Conservation (phyloP, 345 rosid species). For the Eutrema yunnanense region DNA sequence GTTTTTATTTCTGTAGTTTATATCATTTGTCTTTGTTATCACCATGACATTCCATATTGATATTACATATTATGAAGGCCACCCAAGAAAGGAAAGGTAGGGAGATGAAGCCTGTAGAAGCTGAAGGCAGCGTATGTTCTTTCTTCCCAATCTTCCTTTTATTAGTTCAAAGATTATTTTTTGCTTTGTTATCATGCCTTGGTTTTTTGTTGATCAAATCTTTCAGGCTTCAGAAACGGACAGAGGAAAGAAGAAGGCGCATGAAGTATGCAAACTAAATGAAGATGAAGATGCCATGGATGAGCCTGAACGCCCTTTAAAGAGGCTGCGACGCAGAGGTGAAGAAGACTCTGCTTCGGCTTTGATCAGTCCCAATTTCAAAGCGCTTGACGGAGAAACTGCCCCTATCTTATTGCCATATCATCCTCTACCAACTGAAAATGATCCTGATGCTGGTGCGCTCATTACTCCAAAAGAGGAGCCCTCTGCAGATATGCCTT, state of each 20-base stretch:
- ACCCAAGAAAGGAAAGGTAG: constrained; percentile 2
- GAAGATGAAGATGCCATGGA: constrained; percentile 19
- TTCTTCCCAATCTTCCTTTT: not conserved
- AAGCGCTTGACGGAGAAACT: constrained; percentile 19
- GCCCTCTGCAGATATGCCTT: constrained; percentile 12
- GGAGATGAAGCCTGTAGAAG: constrained; percentile 7
- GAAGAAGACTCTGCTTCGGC: constrained; percentile 40
- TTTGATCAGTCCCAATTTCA: constrained; percentile 17
- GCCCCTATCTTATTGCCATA: constrained; percentile 4
- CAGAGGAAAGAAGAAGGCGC: constrained; percentile 26
- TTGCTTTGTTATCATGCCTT: not conserved
- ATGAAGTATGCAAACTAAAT: constrained; percentile 31
- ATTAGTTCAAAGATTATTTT: not conserved
- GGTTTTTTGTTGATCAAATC: constrained; percentile 4
- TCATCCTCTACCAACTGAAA: not conserved
- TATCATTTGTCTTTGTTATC: not conserved
- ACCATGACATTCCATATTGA: not conserved
- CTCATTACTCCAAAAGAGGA: constrained; percentile 10
- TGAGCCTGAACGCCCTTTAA: constrained; percentile 61
- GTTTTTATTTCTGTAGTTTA: not conserved
- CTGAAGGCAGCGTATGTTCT: constrained; percentile 18
- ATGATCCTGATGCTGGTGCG: not conserved
- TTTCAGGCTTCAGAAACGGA: constrained; percentile 36
- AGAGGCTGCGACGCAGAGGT: constrained; percentile 54
- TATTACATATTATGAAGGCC: not conserved